Evolutionary conservation across 192 early-diverging fungal genomes (phyloP), one percentile per base, ranked within the genome.

Genomic region (Rhizophagus prolifer): DNA sequence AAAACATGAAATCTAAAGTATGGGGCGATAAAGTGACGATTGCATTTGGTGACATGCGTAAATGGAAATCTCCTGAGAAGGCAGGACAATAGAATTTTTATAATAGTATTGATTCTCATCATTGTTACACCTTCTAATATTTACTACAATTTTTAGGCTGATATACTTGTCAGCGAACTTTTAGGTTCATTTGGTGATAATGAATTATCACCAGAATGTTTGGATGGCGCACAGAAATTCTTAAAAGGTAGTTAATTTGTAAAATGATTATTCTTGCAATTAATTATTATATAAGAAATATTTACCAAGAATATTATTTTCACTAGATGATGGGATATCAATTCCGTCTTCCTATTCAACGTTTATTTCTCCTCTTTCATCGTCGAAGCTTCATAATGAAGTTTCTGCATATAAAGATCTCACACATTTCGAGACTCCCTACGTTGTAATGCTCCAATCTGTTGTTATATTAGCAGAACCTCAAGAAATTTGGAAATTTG

Each of bases 141-240:
- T 4, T 44, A 12, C 41, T 44, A 44, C 10, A 44, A 12, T 64
- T 54, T 72, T 0, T 60, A 92, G 83, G 90, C 90, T 14, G 96
- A 99, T 83, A 95, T 99, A 72, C 80, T 99, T 31, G 94, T 98
- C 13, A 95, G 93, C 74, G 98, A 99, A 84, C 88, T 99, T 26
- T 85, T 99, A 44, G 98, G 98, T 9, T 97, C 96, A 2, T 95
- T 99, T 87, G 98, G 97, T 67, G 97, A 99, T 83, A 99, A 99
- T 83, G 97, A 99, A 81, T 89, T 99, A 21, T 96, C 98, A n/a
- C 98, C 98, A 10, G 98, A 99, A 82, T 99, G 96, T 78, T 86
- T 99, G 23, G 94, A 95, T 83, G 95, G 92, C 13, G 97, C 97
- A 2, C 91, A 94, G 77, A 85, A 87, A 41, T 88, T 98, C 58